Evolutionary conservation across 495 filamentous ascomycete genomes (phyloP).

Genomic region (Pseudoneurospora amorphoporcata): DNA sequence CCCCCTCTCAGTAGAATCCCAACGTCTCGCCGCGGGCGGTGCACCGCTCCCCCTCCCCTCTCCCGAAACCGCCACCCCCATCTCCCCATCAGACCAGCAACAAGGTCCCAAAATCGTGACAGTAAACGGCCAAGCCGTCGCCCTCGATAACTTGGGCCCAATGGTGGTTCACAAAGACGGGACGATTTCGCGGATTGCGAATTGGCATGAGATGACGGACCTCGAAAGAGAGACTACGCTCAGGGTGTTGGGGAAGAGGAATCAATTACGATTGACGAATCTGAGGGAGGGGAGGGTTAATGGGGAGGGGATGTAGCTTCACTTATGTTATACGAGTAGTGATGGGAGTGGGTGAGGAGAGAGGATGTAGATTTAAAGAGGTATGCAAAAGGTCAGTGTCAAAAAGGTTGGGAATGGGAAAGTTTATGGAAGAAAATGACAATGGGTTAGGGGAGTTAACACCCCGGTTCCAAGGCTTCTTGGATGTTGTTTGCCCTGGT

Average conservation of each 20-base stretch:
- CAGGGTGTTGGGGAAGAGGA: constrained; percentile 52
- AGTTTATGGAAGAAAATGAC: neutral
- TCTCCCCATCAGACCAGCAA: neutral
- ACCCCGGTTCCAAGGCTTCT: neutral
- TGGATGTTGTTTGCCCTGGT: neutral
- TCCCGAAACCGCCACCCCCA: constrained; percentile 5
- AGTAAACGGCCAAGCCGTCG: constrained; percentile 37
- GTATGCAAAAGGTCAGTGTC: too few species aligned
- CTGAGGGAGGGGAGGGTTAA: constrained; percentile 31
- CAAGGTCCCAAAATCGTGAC: constrained; percentile 35
- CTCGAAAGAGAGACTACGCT: constrained; percentile 52
- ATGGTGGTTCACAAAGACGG: constrained; percentile 61
- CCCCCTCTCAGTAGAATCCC: neutral
- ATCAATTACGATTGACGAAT: constrained; percentile 47
- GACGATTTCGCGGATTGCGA: constrained; percentile 51
- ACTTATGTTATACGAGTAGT: too few species aligned
- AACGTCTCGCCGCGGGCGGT: neutral
- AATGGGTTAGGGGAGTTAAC: neutral
- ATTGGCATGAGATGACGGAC: constrained; percentile 58
- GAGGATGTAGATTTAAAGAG: too few species aligned
- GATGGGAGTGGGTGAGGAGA: neutral
- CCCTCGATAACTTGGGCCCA: constrained; percentile 51
- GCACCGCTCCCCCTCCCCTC: constrained; percentile 15
- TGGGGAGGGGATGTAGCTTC: constrained; percentile 1
- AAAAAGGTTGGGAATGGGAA: neutral